Conservation (phyloP, 1,284 basidiomycete genomes). For the Chiua sp. region DNA sequence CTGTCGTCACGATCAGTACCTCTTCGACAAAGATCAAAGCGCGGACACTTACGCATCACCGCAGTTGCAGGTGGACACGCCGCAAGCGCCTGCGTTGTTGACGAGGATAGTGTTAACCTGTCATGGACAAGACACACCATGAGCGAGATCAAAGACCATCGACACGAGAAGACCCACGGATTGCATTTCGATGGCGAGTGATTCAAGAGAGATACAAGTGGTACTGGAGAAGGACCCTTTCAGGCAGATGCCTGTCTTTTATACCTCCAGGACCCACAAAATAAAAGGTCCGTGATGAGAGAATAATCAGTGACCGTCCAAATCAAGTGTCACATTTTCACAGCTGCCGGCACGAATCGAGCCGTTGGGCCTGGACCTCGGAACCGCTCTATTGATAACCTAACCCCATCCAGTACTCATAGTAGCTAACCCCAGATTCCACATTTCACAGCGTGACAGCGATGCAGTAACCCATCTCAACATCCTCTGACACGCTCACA, state of each 20-base stretch:
- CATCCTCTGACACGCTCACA: constrained; percentile 3
- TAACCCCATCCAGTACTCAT: no score
- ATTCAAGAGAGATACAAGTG: not conserved
- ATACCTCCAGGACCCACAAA: no score
- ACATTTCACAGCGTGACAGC: not conserved
- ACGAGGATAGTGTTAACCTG: constrained; percentile 7
- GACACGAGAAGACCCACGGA: not conserved
- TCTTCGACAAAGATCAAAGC: not conserved
- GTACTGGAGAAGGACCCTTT: not conserved
- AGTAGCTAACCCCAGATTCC: no score
- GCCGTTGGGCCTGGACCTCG: not conserved
- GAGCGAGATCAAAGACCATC: not conserved
- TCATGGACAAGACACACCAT: not conserved
- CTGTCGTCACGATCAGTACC: constrained; percentile 1
- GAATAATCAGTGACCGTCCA: no score
- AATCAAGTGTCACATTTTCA: no score
- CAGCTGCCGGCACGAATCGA: no score
- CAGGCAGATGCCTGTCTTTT: not conserved
- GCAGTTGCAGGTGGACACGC: constrained; percentile 1
- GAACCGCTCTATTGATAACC: no score
- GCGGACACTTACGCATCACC: constrained; percentile 4
- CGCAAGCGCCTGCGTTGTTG: constrained; percentile 9
- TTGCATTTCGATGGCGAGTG: not conserved
- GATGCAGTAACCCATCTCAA: constrained; percentile 31
- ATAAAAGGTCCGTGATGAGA: no score